Evolutionary conservation across 1,284 basidiomycete species (phyloP).

Genomic region (Ganoderma sp.): DNA sequence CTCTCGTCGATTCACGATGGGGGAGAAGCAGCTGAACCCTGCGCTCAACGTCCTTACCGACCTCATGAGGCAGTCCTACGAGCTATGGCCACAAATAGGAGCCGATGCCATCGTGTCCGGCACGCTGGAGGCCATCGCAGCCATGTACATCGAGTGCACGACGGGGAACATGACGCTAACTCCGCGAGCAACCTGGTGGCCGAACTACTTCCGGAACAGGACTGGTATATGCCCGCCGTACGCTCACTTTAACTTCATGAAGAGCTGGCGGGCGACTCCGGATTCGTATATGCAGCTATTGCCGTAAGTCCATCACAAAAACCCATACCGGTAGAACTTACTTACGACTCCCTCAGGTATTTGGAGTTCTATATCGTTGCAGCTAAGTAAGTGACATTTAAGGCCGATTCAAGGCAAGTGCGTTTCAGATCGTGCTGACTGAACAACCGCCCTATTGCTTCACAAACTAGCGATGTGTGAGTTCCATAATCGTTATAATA

Average conservation of each 20-base stretch:
- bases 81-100: constrained; percentile 21
- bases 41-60: constrained; percentile 17
- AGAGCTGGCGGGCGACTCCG: constrained; percentile 19
- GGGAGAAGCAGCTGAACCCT: constrained; percentile 14
- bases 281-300: constrained; percentile 30
- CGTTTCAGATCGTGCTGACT: no score
- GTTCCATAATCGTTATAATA: neutral
- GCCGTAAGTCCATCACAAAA: constrained; percentile 17
- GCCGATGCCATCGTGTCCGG: constrained; percentile 28
- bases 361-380: constrained; percentile 28
- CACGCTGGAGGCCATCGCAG: constrained; percentile 25
- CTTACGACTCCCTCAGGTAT: constrained; percentile 12
- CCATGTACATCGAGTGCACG: constrained; percentile 27
- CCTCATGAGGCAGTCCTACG: constrained; percentile 17
- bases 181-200: constrained; percentile 24
- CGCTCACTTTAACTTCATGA: constrained; percentile 29
- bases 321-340: neutral
- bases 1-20: constrained; percentile 15
- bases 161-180: constrained; percentile 21
- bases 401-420: no score
- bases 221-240: constrained; percentile 28
- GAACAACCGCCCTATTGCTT: neutral
- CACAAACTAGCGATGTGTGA: neutral
- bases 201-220: constrained; percentile 23
- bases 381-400: constrained; percentile 19